phyloP scores from a whole-genome alignment of 306 rosid genomes.

The Cyamopsis tetragonoloba region DNA sequence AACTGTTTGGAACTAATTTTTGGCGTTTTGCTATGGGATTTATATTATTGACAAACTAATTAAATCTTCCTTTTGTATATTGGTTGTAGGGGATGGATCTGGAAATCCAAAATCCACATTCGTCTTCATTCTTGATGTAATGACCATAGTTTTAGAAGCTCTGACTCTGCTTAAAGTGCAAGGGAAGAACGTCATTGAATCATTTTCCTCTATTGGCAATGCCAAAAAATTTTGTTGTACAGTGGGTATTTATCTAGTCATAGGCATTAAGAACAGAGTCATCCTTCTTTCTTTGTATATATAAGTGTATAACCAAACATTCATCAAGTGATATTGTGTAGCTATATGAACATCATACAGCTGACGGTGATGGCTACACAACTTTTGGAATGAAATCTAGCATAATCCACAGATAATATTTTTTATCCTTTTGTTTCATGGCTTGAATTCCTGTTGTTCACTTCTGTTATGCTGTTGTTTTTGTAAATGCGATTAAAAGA shows the following conservation, averaged over 20 bases:
- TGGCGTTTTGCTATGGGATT: background rate
- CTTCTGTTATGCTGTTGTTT: background rate
- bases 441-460: constrained; percentile 9
- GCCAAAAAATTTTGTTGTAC: constrained; percentile 17
- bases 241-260: constrained; percentile 19
- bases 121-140: constrained; percentile 50
- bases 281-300: constrained; percentile 11
- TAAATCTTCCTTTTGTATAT: constrained; percentile 12
- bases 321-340: background rate
- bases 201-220: constrained; percentile 6
- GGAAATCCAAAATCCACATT: constrained; percentile 43
- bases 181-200: constrained; percentile 24
- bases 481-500: background rate
- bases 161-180: constrained; percentile 28
- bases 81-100: constrained; percentile 53
- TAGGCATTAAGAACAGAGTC: background rate
- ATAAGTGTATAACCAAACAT: constrained; percentile 11
- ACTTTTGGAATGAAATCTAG: constrained; percentile 11
- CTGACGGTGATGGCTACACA: constrained; percentile 4
- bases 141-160: constrained; percentile 41
- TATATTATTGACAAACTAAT: constrained; percentile 15
- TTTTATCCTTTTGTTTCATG: background rate
- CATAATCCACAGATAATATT: background rate
- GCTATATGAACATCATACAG: background rate
- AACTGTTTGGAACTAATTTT: background rate